These are phyloP conservation scores for Truncatella angustata DNA, from an alignment of 2,329 filamentous ascomycete species.

Conservation along the genomic window DNA sequence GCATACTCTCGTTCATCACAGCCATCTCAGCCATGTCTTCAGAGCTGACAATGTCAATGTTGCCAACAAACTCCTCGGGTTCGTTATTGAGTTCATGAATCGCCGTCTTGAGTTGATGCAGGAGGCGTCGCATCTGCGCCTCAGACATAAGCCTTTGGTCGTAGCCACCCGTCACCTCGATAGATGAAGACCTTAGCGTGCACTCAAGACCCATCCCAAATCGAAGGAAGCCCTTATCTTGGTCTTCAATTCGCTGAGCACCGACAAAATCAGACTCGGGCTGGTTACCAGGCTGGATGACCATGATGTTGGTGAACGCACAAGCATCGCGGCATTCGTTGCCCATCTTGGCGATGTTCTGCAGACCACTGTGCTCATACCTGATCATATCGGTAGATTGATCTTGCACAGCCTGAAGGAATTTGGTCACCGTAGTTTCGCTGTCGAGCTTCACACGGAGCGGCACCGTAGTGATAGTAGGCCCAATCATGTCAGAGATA, in stretches of 20 bases:
- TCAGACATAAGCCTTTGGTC: neutral
- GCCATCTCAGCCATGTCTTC: conserved; percentile 2
- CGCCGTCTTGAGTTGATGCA: neutral
- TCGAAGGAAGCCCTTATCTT: neutral
- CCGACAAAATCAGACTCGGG: conserved; percentile 7
- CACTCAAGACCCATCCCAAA: conserved; percentile 1
- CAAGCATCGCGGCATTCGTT: neutral
- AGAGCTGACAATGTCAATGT: neutral
- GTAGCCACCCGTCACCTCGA: conserved; percentile 1
- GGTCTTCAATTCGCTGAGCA: conserved; percentile 3
- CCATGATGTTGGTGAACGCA: conserved; percentile 1
- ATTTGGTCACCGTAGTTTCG: neutral
- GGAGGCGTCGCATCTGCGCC: conserved; percentile 5
- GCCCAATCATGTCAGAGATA: conserved; percentile 8
- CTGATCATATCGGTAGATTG: conserved; percentile 5
- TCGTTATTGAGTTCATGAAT: neutral
- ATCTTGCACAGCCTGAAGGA: conserved; percentile 8
- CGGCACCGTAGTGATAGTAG: conserved; percentile 9
- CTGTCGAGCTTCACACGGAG: conserved; percentile 1
- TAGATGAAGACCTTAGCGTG: neutral
- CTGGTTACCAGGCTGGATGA: conserved; percentile 4
- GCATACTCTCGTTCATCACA: conserved; percentile 5
- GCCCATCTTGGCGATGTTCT: conserved; percentile 3
- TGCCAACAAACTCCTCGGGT: neutral
- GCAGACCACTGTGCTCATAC: conserved; percentile 3